Evolutionary conservation across 805 yeast genomes (phyloP).

Genomic region (Clavispora carvajalis): DNA sequence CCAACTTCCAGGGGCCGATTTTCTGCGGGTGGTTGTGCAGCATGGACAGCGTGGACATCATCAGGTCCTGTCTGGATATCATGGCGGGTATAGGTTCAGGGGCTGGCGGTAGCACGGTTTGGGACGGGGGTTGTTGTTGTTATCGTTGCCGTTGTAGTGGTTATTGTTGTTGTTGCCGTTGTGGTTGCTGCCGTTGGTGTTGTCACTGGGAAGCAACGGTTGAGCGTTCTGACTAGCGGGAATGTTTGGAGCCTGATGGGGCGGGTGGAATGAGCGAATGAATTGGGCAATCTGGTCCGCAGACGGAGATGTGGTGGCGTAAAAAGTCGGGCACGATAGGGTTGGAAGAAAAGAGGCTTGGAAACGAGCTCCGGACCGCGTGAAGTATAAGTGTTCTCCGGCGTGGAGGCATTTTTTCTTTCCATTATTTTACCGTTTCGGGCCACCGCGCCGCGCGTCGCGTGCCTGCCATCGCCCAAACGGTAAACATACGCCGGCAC

Average conservation of each 20-base stretch:
- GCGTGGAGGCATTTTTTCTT: not conserved
- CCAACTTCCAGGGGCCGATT: conserved; percentile 82
- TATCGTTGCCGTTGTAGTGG: too few species aligned
- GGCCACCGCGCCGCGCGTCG: conserved; percentile 1
- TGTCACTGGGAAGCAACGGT: too few species aligned
- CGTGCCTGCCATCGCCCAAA: not conserved
- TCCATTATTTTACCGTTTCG: not conserved
- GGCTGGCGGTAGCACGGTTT: not conserved
- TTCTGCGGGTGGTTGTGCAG: conserved; percentile 42
- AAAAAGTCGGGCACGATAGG: not conserved
- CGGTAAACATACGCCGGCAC: not conserved
- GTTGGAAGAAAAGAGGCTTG: not conserved
- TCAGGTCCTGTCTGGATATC: conserved; percentile 53
- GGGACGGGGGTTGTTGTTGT: not conserved
- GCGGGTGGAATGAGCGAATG: not conserved
- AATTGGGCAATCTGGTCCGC: not conserved
- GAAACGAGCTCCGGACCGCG: not conserved
- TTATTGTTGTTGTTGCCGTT: not conserved
- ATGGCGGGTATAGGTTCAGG: conserved; percentile 3
- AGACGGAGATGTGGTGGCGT: not conserved
- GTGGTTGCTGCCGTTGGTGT: not conserved
- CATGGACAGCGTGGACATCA: conserved; percentile 49
- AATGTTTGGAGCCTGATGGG: too few species aligned
- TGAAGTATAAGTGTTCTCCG: not conserved
- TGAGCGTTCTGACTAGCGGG: too few species aligned